Base-by-base conservation (phyloP, 2,329 filamentous ascomycete genomes). In the Talaromyces rugulosus region DNA sequence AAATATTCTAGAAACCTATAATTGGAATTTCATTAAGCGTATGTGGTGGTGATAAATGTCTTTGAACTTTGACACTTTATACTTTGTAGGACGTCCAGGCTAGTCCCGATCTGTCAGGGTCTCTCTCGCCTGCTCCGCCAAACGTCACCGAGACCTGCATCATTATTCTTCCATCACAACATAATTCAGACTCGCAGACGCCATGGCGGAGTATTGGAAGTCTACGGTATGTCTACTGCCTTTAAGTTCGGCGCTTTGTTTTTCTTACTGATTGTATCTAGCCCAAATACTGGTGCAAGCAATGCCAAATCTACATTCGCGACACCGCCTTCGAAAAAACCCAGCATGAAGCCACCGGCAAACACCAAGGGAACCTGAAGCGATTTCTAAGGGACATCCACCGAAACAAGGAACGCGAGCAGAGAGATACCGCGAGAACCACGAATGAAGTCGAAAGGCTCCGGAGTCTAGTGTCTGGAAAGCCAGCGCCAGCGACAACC, bases 151-250 rank as follows among this genome's bases (percentile, higher is more conserved):
- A 23, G 27, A 27, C 8, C 44, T 34, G 5, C 16, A 31, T 28
- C 14, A 3, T n/a, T 31, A 31, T 52, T 12, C 44, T 47, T 11
- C 9, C 27, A 30, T 33, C 50, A 33, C 30, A 44, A 31, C 56
- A 62, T 14, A 34, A 34, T 7, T 33, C 47, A 62, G 36, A 27
- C 18, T 44, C 23, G 54, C 51, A n/a, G 30, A 60, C 36, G 51
- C 42, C 56, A 98, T 99, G 95, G 89, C 95, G 0, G 95, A 98
- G 82, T 96, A 96, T 79, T 98, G 95, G 95, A 98, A 98, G 76
- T 97, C 94, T 23, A 96, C 93, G 36, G 85, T 86, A 74, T 80
- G 72, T 18, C 28, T 8, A 40, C 28, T 23, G 5, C 1, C 9
- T 33, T 40, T 16, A 28, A 52, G 36, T 56, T 9, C 6, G 1